Evolutionary conservation across 139 green algal species (phyloP).

Genomic region (Tetraselmis chui): DNA sequence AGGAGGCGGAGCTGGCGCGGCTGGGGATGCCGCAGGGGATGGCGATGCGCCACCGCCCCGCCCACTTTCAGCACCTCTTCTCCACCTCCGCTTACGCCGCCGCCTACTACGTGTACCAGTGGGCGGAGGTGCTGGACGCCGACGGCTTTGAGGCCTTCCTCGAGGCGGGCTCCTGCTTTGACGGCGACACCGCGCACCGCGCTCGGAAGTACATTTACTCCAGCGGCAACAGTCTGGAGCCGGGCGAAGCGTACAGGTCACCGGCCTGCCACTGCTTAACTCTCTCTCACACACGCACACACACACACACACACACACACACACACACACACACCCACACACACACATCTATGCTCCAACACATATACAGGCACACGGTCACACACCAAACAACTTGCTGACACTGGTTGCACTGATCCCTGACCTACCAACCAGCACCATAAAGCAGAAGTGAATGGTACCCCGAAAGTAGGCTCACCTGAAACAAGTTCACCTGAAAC

Average conservation of each 20-base stretch:
- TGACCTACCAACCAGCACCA: too few species aligned
- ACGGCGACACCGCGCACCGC: neutral
- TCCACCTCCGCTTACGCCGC: constrained; percentile 9
- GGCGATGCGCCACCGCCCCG: constrained; percentile 11
- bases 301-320: too few species aligned
- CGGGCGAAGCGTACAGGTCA: constrained; percentile 2
- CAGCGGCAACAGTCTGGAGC: constrained; percentile 16
- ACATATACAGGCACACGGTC: too few species aligned
- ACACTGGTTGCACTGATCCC: too few species aligned
- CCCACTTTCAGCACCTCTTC: constrained; percentile 18
- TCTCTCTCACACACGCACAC: too few species aligned
- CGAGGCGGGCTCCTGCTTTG: constrained; percentile 17
- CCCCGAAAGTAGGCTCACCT: too few species aligned
- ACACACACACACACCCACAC: too few species aligned
- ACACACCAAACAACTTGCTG: too few species aligned
- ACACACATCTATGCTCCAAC: too few species aligned
- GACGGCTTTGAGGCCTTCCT: constrained; percentile 16
- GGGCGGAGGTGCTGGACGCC: constrained; percentile 13
- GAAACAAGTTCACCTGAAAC: too few species aligned
- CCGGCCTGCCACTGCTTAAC: too few species aligned
- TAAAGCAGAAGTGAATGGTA: too few species aligned
- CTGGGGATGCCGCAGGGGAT: constrained; percentile 15
- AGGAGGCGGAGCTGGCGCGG: constrained; percentile 8
- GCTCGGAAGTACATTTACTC: constrained; percentile 13
- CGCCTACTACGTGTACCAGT: constrained; percentile 15